These are phyloP conservation scores for Vinca minor DNA, from an alignment of 257 asterid species.

Conservation along the genomic window DNA sequence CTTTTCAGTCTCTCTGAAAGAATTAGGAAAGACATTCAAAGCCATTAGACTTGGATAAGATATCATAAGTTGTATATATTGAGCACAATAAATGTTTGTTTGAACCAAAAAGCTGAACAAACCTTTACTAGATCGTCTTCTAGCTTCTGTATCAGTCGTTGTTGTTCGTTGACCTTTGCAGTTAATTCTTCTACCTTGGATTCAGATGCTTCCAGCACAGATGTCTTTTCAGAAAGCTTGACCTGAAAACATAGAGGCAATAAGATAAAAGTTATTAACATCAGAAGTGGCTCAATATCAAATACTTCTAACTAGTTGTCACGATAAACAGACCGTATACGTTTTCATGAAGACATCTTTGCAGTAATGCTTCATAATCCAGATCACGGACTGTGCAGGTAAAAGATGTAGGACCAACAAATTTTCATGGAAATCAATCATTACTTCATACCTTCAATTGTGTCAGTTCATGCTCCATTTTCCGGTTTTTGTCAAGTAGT, in stretches of 20 bases:
- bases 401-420: background rate
- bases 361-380: background rate
- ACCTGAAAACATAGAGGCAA: conserved; percentile 43
- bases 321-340: background rate
- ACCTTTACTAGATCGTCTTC: conserved; percentile 95
- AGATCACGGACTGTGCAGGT: background rate
- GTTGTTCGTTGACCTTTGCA: conserved; percentile 63
- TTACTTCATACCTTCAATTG: conserved; percentile 76
- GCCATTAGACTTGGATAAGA: background rate
- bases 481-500: conserved; percentile 95
- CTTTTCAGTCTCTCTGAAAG: background rate
- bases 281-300: background rate
- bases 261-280: background rate
- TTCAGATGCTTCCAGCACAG: conserved; percentile 81
- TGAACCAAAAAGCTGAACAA: conserved; percentile 8
- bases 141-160: conserved; percentile 84
- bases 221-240: conserved; percentile 70
- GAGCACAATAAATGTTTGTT: background rate
- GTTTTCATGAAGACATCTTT: background rate
- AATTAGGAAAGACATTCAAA: background rate
- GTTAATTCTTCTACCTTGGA: conserved; percentile 58
- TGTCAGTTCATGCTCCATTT: conserved; percentile 96
- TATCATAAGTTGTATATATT: too few relatives aligned
- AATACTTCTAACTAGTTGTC: background rate
- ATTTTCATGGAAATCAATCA: conserved; percentile 1